Evolutionary conservation across 768 basidiomycete genomes (phyloP).

Genomic region (Suillus spraguei): DNA sequence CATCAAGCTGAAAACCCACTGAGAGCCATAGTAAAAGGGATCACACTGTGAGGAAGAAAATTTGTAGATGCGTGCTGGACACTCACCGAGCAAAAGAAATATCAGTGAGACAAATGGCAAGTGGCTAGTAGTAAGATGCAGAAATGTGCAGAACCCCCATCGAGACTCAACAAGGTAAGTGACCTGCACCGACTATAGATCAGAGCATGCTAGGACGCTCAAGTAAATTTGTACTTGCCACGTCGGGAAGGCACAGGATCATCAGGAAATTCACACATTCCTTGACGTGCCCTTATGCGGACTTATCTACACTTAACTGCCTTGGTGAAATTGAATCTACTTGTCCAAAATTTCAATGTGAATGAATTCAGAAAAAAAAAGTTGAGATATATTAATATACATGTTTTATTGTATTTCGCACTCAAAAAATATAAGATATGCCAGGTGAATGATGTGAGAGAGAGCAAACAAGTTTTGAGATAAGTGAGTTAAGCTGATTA

Average conservation of each 20-base stretch:
- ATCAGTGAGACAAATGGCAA: background rate
- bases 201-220: background rate
- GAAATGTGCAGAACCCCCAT: background rate
- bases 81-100: background rate
- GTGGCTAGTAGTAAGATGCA: background rate
- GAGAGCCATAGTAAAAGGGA: background rate
- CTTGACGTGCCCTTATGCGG: too few relatives aligned
- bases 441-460: too few relatives aligned
- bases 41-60: constrained; percentile 6
- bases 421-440: too few relatives aligned
- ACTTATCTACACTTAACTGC: background rate
- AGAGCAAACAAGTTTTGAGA: too few relatives aligned
- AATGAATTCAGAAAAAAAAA: too few relatives aligned
- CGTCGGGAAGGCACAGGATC: background rate
- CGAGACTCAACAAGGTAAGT: constrained; percentile 39
- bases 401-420: too few relatives aligned
- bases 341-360: too few relatives aligned
- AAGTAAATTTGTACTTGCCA: background rate
- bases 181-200: constrained; percentile 18
- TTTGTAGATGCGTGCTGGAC: constrained; percentile 8
- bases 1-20: background rate
- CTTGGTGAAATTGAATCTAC: too few relatives aligned
- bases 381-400: too few relatives aligned
- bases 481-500: too few relatives aligned
- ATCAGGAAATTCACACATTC: too few relatives aligned